Conservation (phyloP, 139 green algal species). For the Nannochloris sp. region DNA sequence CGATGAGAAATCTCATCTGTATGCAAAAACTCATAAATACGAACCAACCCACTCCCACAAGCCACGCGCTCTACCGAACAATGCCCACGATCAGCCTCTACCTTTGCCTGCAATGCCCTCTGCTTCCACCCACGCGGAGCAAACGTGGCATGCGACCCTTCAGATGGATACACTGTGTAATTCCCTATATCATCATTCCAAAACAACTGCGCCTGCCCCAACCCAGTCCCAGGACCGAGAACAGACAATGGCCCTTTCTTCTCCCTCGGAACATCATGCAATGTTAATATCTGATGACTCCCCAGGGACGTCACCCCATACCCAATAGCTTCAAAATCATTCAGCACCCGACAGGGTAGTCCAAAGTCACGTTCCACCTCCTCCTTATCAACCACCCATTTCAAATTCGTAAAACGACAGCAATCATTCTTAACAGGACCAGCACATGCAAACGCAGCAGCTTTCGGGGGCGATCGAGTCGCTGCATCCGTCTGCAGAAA, state of each 20-base stretch:
- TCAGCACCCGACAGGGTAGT: conserved; percentile 52
- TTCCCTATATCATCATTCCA: conserved; percentile 50
- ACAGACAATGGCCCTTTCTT: conserved; percentile 63
- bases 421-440: conserved; percentile 66
- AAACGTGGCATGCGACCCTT: conserved; percentile 82
- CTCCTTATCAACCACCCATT: conserved; percentile 64
- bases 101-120: conserved; percentile 57
- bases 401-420: conserved; percentile 85
- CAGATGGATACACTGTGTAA: conserved; percentile 42
- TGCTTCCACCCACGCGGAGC: conserved; percentile 79
- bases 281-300: conserved; percentile 35
- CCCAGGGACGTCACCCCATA: conserved; percentile 75
- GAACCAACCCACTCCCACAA: conserved; percentile 73
- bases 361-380: conserved; percentile 44
- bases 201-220: conserved; percentile 80
- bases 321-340: conserved; percentile 90
- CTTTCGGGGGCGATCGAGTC: conserved; percentile 11
- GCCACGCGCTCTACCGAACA: conserved; percentile 57
- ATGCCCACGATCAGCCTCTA: conserved; percentile 54
- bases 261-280: conserved; percentile 47
- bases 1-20: conserved; percentile 34
- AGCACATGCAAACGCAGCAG: conserved; percentile 62
- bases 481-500: conserved; percentile 3
- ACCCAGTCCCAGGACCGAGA: conserved; percentile 85
- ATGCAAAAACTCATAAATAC: conserved; percentile 87